phyloP scores from a whole-genome alignment of 805 yeast species.

The Pichia occidentalis region DNA sequence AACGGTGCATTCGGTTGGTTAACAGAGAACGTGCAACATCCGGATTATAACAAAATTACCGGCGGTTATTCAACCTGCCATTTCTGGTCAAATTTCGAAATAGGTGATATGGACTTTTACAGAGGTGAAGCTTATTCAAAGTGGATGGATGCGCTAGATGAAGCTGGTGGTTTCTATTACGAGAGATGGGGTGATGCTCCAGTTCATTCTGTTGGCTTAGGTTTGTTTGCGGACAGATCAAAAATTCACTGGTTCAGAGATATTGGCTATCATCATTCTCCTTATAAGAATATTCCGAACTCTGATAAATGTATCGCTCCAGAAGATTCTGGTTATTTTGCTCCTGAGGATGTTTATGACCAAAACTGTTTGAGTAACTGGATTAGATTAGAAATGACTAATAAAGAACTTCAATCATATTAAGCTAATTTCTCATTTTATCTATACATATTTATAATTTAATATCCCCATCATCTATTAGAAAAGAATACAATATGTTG shows the following conservation, averaged over 20 bases:
- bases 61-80: slow-evolving; percentile 58
- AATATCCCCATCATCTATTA: too few species aligned
- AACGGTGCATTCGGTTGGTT: slow-evolving; percentile 55
- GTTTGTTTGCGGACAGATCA: slow-evolving; percentile 62
- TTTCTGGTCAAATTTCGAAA: slow-evolving; percentile 87
- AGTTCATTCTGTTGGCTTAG: slow-evolving; percentile 72
- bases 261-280: slow-evolving; percentile 70
- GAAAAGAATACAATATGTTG: too few species aligned
- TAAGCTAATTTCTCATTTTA: slow-evolving; percentile 7
- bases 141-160: slow-evolving; percentile 62
- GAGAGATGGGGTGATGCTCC: slow-evolving; percentile 96
- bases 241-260: slow-evolving; percentile 83
- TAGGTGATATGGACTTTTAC: slow-evolving; percentile 76
- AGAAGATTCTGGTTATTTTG: slow-evolving; percentile 30
- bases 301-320: slow-evolving; percentile 40
- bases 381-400: slow-evolving; percentile 33
- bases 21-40: slow-evolving; percentile 46
- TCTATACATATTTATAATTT: too few species aligned
- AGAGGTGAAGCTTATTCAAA: slow-evolving; percentile 60
- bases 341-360: slow-evolving; percentile 29
- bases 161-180: slow-evolving; percentile 77
- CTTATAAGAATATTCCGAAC: slow-evolving; percentile 76
- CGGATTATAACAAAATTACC: slow-evolving; percentile 34
- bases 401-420: slow-evolving; percentile 29
- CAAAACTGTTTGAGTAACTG: slow-evolving; percentile 32